A percentile compares a stretch with the other conserved stretches of the same genome.
phyloP scores from a whole-genome alignment of 495 filamentous ascomycete genomes.

The Tuber umbilicatum region DNA sequence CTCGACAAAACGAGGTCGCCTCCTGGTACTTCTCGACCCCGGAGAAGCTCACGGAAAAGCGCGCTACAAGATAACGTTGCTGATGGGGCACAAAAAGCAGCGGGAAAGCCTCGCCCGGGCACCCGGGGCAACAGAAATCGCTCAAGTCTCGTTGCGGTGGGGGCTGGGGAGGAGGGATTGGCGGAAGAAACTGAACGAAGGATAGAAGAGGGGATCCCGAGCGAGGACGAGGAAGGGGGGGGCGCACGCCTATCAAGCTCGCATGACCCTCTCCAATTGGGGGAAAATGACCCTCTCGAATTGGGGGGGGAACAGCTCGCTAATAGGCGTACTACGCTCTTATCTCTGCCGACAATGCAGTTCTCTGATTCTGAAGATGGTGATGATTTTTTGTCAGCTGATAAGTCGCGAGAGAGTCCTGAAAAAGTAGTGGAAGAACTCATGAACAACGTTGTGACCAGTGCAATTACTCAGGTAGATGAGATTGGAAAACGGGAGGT shows the following conservation, averaged over 20 bases:
- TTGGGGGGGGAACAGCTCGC: neutral
- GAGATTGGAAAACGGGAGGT: neutral
- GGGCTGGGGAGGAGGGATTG: neutral
- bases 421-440: neutral
- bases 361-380: neutral
- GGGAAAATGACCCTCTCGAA: constrained; percentile 1
- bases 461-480: neutral
- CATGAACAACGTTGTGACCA: neutral
- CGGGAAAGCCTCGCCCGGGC: neutral
- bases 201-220: neutral
- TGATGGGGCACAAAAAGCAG: neutral
- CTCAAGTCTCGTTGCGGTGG: neutral
- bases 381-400: neutral
- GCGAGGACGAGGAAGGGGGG: neutral
- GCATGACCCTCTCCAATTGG: constrained; percentile 2
- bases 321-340: neutral
- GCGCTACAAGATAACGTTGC: neutral
- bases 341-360: neutral
- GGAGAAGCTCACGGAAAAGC: neutral
- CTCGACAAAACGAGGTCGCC: neutral
- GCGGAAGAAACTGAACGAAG: neutral
- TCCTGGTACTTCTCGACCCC: neutral
- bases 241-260: neutral
- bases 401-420: neutral
- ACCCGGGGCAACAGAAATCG: neutral